These are phyloP conservation scores for Phylloporus sp. DNA, from an alignment of 768 basidiomycete genomes.

Conservation along the genomic window DNA sequence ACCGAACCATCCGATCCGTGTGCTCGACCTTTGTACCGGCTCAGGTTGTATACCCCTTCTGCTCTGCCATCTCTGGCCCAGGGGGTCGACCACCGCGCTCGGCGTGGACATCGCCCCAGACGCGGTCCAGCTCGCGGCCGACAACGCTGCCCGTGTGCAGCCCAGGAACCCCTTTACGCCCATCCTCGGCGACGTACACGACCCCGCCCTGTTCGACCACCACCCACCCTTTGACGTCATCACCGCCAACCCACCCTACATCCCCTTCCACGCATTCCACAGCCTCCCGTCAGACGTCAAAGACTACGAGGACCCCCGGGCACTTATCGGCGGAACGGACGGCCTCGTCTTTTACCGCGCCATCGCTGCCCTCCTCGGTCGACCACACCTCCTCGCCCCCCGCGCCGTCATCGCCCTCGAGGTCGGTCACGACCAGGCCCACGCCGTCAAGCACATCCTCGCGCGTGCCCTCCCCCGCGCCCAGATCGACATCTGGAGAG, in stretches of 20 bases:
- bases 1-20: conserved; percentile 27
- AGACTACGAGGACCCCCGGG: conserved; percentile 75
- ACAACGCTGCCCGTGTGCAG: conserved; percentile 37
- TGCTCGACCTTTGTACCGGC: conserved; percentile 92
- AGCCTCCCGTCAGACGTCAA: conserved; percentile 64
- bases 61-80: conserved; percentile 64
- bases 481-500: conserved; percentile 65
- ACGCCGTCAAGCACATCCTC: conserved; percentile 58
- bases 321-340: conserved; percentile 73
- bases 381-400: conserved; percentile 46
- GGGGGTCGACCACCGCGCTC: conserved; percentile 50
- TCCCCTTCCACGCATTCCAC: conserved; percentile 63
- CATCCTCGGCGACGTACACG: conserved; percentile 45
- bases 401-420: conserved; percentile 70
- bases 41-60: conserved; percentile 88
- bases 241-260: conserved; percentile 87
- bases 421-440: conserved; percentile 72
- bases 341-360: conserved; percentile 71
- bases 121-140: conserved; percentile 49
- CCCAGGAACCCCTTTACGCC: conserved; percentile 33
- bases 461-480: conserved; percentile 36
- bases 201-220: conserved; percentile 16
- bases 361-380: conserved; percentile 60
- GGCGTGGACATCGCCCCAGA: conserved; percentile 67
- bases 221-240: conserved; percentile 65